phyloP scores from a whole-genome alignment of 768 basidiomycete species.

The Lentinula boryana region DNA sequence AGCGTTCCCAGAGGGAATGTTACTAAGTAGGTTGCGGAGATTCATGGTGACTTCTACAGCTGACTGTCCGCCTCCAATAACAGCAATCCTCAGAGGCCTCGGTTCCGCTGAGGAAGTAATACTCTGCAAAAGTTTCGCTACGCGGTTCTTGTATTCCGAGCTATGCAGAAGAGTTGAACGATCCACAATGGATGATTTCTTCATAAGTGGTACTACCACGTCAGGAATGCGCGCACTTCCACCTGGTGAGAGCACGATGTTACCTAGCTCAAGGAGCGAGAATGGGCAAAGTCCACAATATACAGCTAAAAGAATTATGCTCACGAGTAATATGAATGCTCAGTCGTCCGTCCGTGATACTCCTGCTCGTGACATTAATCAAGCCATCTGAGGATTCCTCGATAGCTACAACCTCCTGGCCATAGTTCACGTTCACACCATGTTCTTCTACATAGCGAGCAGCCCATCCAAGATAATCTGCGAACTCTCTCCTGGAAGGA shows the following conservation, averaged over 20 bases:
- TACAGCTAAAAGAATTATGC: constrained; percentile 10
- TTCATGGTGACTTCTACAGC: constrained; percentile 42
- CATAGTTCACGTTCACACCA: constrained; percentile 37
- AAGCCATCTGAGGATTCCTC: constrained; percentile 23
- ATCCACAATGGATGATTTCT: constrained; percentile 27
- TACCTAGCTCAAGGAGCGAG: constrained; percentile 22
- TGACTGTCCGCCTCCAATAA: constrained; percentile 44
- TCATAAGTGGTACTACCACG: constrained; percentile 22
- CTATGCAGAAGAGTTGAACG: constrained; percentile 23
- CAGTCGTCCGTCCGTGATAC: constrained; percentile 27
- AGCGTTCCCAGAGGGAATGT: constrained; percentile 18
- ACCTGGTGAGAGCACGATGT: constrained; percentile 46
- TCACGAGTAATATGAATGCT: constrained; percentile 30
- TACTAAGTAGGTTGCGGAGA: constrained; percentile 30
- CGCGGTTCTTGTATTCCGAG: constrained; percentile 33
- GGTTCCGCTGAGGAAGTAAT: constrained; percentile 11
- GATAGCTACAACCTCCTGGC: constrained; percentile 40
- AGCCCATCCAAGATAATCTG: constrained; percentile 51
- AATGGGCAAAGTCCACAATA: not conserved
- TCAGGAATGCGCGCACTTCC: constrained; percentile 39
- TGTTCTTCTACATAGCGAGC: constrained; percentile 35
- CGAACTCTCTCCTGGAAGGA: constrained; percentile 47
- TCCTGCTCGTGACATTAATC: constrained; percentile 32
- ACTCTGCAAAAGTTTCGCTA: constrained; percentile 26
- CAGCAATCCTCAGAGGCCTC: constrained; percentile 32